A percentile compares a stretch with the other conserved stretches of the same genome.
phyloP scores from a whole-genome alignment of 2,329 filamentous ascomycete genomes.

The Phoma herbarum region DNA sequence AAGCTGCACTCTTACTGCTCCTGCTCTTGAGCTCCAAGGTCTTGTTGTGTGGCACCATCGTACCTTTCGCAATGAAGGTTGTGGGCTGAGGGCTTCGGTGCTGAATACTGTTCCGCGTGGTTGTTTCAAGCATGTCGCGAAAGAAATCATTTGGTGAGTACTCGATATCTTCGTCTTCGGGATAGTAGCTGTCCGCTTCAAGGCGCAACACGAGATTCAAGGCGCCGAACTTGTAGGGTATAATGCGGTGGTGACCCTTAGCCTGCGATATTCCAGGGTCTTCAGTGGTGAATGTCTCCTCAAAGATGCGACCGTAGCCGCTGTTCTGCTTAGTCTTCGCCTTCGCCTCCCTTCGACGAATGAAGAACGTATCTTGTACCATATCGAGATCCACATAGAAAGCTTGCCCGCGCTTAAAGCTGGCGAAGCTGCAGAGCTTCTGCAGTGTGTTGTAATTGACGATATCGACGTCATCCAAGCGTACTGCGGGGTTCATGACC shows the following conservation, averaged over 20 bases:
- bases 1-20: neutral
- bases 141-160: neutral
- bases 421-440: neutral
- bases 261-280: neutral
- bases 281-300: neutral
- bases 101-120: neutral
- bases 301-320: neutral
- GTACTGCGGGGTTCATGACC: constrained; percentile 10
- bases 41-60: neutral
- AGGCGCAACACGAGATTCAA: neutral
- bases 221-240: neutral
- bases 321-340: neutral
- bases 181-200: neutral
- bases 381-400: constrained; percentile 4
- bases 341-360: neutral
- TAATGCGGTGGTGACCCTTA: neutral
- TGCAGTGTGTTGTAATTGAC: neutral
- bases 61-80: neutral
- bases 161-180: neutral
- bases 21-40: neutral
- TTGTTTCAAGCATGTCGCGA: neutral
- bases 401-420: neutral
- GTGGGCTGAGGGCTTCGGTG: neutral
- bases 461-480: neutral
- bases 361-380: neutral